Evolutionary conservation across 1,139 yeast genomes (phyloP).

Genomic region (Meyerozyma athensensis): DNA sequence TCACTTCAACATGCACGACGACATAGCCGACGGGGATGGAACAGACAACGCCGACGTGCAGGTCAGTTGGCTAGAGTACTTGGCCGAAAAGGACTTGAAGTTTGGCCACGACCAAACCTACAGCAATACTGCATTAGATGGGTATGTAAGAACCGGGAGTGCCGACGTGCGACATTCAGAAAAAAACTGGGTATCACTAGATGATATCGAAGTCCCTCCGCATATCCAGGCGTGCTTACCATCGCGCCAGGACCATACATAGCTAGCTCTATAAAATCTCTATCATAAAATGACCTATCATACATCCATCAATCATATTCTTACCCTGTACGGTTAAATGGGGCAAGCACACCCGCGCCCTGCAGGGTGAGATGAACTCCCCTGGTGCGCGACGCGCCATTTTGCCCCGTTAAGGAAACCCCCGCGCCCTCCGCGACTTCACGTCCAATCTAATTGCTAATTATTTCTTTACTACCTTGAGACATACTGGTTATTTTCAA

Average conservation of each 20-base stretch:
- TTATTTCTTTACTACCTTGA: not conserved
- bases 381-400: conserved; percentile 3
- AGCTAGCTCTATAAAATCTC: too few relatives aligned
- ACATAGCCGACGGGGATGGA: conserved; percentile 24
- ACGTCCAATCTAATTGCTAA: not conserved
- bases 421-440: conserved; percentile 1
- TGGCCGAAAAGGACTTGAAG: conserved; percentile 41
- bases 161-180: not conserved
- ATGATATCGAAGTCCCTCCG: conserved; percentile 1
- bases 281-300: too few relatives aligned
- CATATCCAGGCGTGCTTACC: conserved; percentile 3
- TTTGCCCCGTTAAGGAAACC: not conserved
- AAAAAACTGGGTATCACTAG: not conserved
- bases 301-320: too few relatives aligned
- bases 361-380: too few relatives aligned
- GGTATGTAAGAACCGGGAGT: not conserved
- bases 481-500: too few relatives aligned
- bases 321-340: too few relatives aligned
- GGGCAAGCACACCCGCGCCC: too few relatives aligned
- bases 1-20: conserved; percentile 25
- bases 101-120: conserved; percentile 40
- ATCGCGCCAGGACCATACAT: too few relatives aligned
- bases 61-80: conserved; percentile 33
- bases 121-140: conserved; percentile 24
- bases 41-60: conserved; percentile 5